Evolutionary conservation across 805 yeast genomes (phyloP).

Genomic region (Lipomyces yamadae): DNA sequence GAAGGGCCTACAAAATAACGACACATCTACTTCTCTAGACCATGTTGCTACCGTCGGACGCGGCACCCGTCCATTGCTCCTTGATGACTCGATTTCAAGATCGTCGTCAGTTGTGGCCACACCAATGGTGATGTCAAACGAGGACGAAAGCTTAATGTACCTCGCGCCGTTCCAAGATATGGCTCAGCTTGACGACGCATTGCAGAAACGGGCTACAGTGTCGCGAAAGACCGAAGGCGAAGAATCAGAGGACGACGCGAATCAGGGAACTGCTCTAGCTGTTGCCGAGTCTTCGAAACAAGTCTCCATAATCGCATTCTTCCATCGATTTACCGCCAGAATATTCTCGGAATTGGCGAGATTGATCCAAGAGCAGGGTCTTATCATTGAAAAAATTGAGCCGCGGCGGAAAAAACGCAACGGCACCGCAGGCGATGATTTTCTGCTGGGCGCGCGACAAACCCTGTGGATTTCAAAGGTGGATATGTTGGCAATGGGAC

Average conservation of each 20-base stretch:
- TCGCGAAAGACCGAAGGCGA: conserved; percentile 6
- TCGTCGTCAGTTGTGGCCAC: conserved; percentile 35
- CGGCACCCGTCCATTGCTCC: conserved; percentile 41
- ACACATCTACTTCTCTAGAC: conserved; percentile 29
- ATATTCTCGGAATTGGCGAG: conserved; percentile 29
- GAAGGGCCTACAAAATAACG: conserved; percentile 24
- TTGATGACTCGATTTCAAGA: conserved; percentile 35
- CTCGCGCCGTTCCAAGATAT: conserved; percentile 35
- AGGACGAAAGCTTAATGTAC: conserved; percentile 30
- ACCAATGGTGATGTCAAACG: conserved; percentile 31
- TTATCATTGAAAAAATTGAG: conserved; percentile 23
- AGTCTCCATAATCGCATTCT: conserved; percentile 39
- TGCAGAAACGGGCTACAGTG: conserved; percentile 20
- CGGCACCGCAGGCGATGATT: background rate
- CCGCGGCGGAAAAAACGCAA: conserved; percentile 17
- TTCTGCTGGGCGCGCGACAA: conserved; percentile 10
- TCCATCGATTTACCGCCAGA: conserved; percentile 39
- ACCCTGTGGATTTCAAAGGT: conserved; percentile 42
- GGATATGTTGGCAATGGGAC: conserved; percentile 62
- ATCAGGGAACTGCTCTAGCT: conserved; percentile 17
- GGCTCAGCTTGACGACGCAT: conserved; percentile 27
- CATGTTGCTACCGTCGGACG: conserved; percentile 21
- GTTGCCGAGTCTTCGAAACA: conserved; percentile 35
- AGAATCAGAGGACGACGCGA: conserved; percentile 18
- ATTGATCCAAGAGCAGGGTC: conserved; percentile 31